Conservation (phyloP, 176 grass and related monocot genomes). For the Tillandsia fasciculata region DNA sequence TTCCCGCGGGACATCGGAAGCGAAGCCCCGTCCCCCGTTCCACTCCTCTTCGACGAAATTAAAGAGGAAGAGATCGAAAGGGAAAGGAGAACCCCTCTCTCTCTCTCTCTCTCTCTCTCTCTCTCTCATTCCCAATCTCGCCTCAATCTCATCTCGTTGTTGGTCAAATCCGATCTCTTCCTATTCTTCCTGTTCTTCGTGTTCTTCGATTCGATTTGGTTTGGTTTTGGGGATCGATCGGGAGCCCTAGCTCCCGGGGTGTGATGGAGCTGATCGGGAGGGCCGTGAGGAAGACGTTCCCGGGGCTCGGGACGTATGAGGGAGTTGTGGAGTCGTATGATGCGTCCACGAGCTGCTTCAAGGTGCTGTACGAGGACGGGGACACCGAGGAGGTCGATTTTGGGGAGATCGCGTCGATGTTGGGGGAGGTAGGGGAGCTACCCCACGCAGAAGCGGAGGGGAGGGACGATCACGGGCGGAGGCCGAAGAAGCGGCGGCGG, state of each 20-base stretch:
- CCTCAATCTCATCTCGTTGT: not conserved
- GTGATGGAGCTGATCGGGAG: constrained; percentile 67
- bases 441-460: constrained; percentile 6
- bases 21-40: not conserved
- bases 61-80: not conserved
- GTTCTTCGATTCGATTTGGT: not conserved
- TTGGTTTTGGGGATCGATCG: not conserved
- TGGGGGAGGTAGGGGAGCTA: constrained; percentile 37
- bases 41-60: not conserved
- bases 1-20: not conserved
- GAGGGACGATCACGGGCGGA: constrained; percentile 6
- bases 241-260: not conserved
- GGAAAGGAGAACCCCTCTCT: not conserved
- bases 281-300: constrained; percentile 61
- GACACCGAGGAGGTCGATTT: constrained; percentile 85
- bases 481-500: constrained; percentile 46
- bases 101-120: not conserved
- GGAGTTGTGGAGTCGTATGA: constrained; percentile 81
- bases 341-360: constrained; percentile 51
- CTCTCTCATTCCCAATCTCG: not conserved
- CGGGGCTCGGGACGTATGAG: constrained; percentile 40
- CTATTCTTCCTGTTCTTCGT: not conserved
- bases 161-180: not conserved
- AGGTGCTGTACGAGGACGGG: constrained; percentile 77
- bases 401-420: constrained; percentile 53